phyloP scores from a whole-genome alignment of 495 filamentous ascomycete species.

The Astrothelium subdiscretum region DNA sequence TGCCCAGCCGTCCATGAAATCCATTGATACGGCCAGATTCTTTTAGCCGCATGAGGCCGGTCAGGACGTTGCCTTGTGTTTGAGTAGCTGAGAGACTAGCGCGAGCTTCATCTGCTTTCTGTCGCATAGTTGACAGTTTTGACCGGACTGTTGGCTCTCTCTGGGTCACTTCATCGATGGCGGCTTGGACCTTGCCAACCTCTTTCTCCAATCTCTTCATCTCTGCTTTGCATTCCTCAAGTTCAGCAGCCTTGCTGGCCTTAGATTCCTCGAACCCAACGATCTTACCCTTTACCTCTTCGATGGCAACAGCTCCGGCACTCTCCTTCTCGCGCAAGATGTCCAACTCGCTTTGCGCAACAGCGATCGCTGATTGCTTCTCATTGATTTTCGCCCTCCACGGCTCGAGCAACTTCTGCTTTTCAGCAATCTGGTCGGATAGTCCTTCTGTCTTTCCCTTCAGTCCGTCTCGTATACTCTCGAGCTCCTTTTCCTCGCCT shows the following conservation, averaged over 20 bases:
- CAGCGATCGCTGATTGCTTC: conserved; percentile 84
- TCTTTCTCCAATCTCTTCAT: conserved; percentile 64
- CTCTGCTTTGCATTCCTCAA: conserved; percentile 62
- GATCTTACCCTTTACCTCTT: conserved; percentile 77
- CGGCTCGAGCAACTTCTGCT: conserved; percentile 89
- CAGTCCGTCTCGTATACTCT: conserved; percentile 64
- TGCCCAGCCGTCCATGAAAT: conserved; percentile 90
- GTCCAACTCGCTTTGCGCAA: conserved; percentile 85
- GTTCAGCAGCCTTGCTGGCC: conserved; percentile 56
- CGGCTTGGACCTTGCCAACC: conserved; percentile 52
- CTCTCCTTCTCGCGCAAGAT: conserved; percentile 83
- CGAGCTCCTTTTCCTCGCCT: conserved; percentile 69
- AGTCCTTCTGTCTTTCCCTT: conserved; percentile 93
- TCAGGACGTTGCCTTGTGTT: conserved; percentile 84
- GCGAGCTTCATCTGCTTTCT: conserved; percentile 90
- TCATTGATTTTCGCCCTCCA: conserved; percentile 96
- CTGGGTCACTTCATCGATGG: conserved; percentile 56
- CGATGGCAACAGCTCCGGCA: conserved; percentile 66
- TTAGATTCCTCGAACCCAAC: conserved; percentile 56
- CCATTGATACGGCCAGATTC: conserved; percentile 94
- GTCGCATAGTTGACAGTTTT: conserved; percentile 73
- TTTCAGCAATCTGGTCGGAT: conserved; percentile 80
- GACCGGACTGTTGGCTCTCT: conserved; percentile 71
- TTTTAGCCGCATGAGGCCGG: conserved; percentile 83
- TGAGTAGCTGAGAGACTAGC: conserved; percentile 80